Conservation (phyloP, 108 stramenopile species). For the Pseudonitzschia delicatissima region DNA sequence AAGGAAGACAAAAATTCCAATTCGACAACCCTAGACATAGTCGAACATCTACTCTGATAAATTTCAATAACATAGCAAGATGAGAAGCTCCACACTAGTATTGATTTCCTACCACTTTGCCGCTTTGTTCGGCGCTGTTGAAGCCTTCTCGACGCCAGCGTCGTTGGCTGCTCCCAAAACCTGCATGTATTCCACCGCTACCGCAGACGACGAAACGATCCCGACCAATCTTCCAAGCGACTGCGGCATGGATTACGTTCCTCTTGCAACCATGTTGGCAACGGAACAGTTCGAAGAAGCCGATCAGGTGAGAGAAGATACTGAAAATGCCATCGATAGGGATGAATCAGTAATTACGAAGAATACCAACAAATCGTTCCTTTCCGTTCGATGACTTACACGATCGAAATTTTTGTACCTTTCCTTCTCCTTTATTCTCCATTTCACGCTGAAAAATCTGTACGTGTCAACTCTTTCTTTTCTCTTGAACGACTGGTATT, state of each 20-base stretch:
- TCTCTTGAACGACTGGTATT: too few relatives aligned
- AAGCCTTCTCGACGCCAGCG: constrained; percentile 7
- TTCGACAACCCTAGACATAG: too few relatives aligned
- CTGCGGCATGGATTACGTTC: constrained; percentile 90
- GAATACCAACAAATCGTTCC: too few relatives aligned
- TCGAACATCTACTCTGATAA: neutral
- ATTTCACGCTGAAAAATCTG: neutral
- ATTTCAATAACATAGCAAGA: constrained; percentile 8
- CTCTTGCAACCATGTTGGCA: constrained; percentile 87
- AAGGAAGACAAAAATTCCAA: neutral
- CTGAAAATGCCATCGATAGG: too few relatives aligned
- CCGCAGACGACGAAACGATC: constrained; percentile 64
- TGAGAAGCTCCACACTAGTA: constrained; percentile 14
- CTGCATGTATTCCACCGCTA: neutral
- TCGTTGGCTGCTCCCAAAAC: neutral
- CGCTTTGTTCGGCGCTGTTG: constrained; percentile 3
- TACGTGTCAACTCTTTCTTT: constrained; percentile 14
- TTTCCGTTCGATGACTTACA: too few relatives aligned
- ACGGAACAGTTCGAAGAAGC: constrained; percentile 87
- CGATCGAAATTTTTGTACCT: too few relatives aligned
- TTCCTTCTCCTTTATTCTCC: neutral
- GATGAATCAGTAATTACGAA: too few relatives aligned
- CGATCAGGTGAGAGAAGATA: constrained; percentile 67
- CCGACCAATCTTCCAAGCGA: constrained; percentile 85
- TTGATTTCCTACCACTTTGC: neutral